Conservation (phyloP, 2,329 filamentous ascomycete species). For the Byssochlamys sp. region DNA sequence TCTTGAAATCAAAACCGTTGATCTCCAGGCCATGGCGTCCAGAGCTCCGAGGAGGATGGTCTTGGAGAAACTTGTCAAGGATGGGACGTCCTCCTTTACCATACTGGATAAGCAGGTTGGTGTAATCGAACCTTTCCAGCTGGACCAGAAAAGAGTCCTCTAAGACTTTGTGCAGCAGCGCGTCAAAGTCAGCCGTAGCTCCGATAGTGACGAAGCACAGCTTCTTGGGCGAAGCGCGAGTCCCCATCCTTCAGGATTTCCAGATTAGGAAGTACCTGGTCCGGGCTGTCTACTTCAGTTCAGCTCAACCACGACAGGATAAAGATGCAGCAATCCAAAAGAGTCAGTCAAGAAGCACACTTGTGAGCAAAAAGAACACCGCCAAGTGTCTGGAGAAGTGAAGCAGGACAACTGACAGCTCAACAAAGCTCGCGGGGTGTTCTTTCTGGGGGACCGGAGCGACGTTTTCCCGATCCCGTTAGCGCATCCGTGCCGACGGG, state of each 20-base stretch:
- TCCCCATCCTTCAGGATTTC: neutral
- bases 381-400: neutral
- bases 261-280: neutral
- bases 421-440: neutral
- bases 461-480: neutral
- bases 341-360: neutral
- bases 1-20: slow-evolving; percentile 57
- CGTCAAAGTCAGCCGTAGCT: slow-evolving; percentile 74
- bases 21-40: slow-evolving; percentile 41
- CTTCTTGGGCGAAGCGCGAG: slow-evolving; percentile 18
- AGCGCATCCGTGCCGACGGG: neutral
- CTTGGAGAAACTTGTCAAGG: slow-evolving; percentile 37
- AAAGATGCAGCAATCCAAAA: neutral
- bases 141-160: slow-evolving; percentile 52
- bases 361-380: neutral
- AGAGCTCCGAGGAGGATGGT: slow-evolving; percentile 14
- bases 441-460: neutral
- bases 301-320: neutral
- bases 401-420: neutral
- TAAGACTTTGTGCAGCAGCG: slow-evolving; percentile 59
- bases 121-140: slow-evolving; percentile 54
- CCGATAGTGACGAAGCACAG: slow-evolving; percentile 81
- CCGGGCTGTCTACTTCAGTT: neutral
- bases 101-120: slow-evolving; percentile 68
- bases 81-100: slow-evolving; percentile 55